These are phyloP conservation scores for Leucosporidium creatinivorum DNA, from an alignment of 768 basidiomycete genomes.

Conservation along the genomic window DNA sequence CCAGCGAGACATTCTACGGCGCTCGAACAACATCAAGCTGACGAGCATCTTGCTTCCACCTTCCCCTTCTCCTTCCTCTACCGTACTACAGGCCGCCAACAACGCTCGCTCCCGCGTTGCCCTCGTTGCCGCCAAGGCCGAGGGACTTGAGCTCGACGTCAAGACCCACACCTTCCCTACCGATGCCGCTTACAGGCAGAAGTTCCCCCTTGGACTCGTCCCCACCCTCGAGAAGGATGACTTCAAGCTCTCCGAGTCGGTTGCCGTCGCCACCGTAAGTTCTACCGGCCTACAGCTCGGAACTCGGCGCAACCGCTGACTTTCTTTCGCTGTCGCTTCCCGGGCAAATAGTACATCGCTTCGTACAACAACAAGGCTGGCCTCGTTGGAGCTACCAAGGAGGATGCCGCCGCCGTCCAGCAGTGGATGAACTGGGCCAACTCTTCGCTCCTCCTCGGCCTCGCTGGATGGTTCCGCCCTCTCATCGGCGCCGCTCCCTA, in stretches of 20 bases:
- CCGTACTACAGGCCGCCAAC: constrained; percentile 7
- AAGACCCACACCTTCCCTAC: constrained; percentile 25
- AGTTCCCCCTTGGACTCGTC: constrained; percentile 52
- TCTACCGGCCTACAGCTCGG: neutral
- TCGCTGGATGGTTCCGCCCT: constrained; percentile 40
- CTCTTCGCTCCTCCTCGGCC: constrained; percentile 11
- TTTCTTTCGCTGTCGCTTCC: constrained; percentile 64
- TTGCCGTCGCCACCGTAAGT: constrained; percentile 80
- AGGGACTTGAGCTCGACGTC: constrained; percentile 34
- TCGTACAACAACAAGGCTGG: constrained; percentile 53
- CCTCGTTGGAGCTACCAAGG: constrained; percentile 59
- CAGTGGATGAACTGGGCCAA: constrained; percentile 68
- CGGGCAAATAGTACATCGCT: constrained; percentile 51
- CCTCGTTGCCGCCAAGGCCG: constrained; percentile 32
- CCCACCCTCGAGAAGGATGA: constrained; percentile 78
- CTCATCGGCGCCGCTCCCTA: constrained; percentile 53
- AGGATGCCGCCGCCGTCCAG: constrained; percentile 69
- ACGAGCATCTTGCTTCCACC: neutral
- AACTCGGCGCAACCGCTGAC: constrained; percentile 35
- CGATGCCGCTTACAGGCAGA: constrained; percentile 45
- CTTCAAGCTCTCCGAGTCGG: constrained; percentile 67
- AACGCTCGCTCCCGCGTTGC: constrained; percentile 28
- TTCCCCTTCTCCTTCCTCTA: too few relatives aligned
- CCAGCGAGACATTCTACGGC: neutral
- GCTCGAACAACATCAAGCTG: neutral